Conservation (phyloP, 768 basidiomycete species). For the Pisolithus orientalis region DNA sequence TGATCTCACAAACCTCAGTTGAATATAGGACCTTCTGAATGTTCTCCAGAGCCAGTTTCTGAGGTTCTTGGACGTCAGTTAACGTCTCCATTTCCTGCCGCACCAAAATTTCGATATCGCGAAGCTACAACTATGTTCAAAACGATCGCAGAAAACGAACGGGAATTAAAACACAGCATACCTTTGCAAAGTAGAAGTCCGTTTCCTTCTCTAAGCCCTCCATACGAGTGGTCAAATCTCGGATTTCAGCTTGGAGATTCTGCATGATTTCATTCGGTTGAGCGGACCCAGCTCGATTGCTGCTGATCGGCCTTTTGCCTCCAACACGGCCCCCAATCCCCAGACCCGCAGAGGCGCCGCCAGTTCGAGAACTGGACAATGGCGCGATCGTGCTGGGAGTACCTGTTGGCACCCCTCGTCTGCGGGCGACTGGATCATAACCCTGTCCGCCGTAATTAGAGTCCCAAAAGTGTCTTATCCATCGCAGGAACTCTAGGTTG, state of each 20-base stretch:
- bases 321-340: slow-evolving; percentile 43
- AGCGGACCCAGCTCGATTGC: slow-evolving; percentile 60
- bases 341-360: slow-evolving; percentile 27
- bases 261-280: slow-evolving; percentile 63
- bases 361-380: slow-evolving; percentile 37
- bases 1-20: slow-evolving; percentile 64
- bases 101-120: slow-evolving; percentile 94
- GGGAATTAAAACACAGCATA: slow-evolving; percentile 27
- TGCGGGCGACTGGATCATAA: slow-evolving; percentile 80
- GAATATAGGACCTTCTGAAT: slow-evolving; percentile 93
- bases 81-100: no score
- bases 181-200: slow-evolving; percentile 98
- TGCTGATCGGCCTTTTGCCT: slow-evolving; percentile 66
- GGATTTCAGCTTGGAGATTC: slow-evolving; percentile 67
- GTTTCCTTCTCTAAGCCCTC: slow-evolving; percentile 95
- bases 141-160: slow-evolving; percentile 3
- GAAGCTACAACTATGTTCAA: slow-evolving; percentile 49
- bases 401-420: slow-evolving; percentile 70
- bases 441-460: slow-evolving; percentile 79
- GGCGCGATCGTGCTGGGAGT: slow-evolving; percentile 76
- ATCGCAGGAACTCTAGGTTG: slow-evolving; percentile 97
- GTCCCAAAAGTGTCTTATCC: slow-evolving; percentile 97
- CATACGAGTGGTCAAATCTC: slow-evolving; percentile 74
- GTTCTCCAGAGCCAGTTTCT: slow-evolving; percentile 57
- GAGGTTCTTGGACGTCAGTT: slow-evolving; percentile 43